A percentile compares a stretch with the other conserved stretches of the same genome.
phyloP scores from a whole-genome alignment of 225 moss, liverwort and hornwort genomes.

The Sphagnum contortum region DNA sequence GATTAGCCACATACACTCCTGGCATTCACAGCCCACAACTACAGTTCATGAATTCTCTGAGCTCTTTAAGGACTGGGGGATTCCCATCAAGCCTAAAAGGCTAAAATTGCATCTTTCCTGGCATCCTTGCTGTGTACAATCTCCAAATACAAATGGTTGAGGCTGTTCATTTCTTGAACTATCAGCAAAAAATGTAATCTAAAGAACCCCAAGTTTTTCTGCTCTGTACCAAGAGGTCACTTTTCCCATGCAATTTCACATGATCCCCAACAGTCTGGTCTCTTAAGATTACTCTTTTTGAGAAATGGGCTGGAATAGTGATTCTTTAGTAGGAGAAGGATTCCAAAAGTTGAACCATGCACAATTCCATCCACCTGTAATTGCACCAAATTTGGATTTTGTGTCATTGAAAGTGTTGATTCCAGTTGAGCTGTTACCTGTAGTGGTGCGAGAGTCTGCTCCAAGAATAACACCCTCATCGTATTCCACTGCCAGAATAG shows the following conservation, averaged over 20 bases:
- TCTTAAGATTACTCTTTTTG: too few species aligned
- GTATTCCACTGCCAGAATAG: constrained; percentile 98
- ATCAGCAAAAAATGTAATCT: too few species aligned
- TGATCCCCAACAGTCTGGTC: too few species aligned
- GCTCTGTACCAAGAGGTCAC: too few species aligned
- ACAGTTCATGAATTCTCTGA: too few species aligned
- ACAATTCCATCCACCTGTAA: background rate
- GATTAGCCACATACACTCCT: constrained; percentile 96
- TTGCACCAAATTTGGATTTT: background rate
- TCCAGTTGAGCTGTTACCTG: constrained; percentile 33
- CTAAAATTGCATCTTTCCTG: background rate
- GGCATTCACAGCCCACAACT: constrained; percentile 4
- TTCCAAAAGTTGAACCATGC: background rate
- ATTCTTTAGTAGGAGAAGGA: background rate
- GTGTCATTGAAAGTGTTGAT: too few species aligned
- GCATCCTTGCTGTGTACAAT: background rate
- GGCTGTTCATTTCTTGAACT: too few species aligned
- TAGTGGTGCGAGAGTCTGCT: constrained; percentile 93
- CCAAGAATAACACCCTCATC: constrained; percentile 84
- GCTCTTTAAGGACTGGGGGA: too few species aligned
- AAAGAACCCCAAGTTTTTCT: too few species aligned
- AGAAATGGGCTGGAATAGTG: background rate
- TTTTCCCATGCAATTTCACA: too few species aligned
- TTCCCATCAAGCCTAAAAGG: background rate
- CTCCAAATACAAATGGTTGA: background rate